Evolutionary conservation across 2,329 filamentous ascomycete species (phyloP), one percentile per base, ranked within the genome.

Genomic region (Neonectria faginata): DNA sequence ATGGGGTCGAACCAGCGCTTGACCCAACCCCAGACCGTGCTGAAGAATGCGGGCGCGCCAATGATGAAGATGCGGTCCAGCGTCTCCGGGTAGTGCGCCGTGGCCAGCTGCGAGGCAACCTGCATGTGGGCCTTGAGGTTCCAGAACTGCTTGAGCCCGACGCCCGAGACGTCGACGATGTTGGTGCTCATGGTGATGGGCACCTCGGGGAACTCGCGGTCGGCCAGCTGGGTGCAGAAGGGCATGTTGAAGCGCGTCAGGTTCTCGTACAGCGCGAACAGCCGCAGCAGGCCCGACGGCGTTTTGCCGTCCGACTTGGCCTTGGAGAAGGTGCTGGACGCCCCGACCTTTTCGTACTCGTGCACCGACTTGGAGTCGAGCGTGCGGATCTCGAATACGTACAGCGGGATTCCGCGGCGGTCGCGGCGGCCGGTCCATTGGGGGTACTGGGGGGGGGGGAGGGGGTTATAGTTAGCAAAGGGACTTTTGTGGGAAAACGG

Each of bases 1-100:
- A 94, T 93, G 7, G 94, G 94, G 81, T 94, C 92, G 75, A 97
- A 97, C 94, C 94, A 97, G 75, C 92, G 91, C 85, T 97, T 97
- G 80, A 97, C 87, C 93, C 94, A 97, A 70, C 92, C 89, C 94
- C 94, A 95, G 65, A 97, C 92, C 3, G 93, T 97, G 54, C 92
- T 91, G 83, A 97, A 97, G 85, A 97, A 97, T 50, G 87, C 82
- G 8, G 95, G 95, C 0, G 95, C 95, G 66, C 94, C 94, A 68
- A 97, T 93, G 74, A 98, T 91, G 67, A 84, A 84, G 72, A 84
- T 84, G 41, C 81, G 73, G 64, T 80, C 95, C 54, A 97, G 82
- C 0, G 94, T 98, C 81, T 98, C 95, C 0, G 95, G 95, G 77
- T 97, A 98, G 80, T 97, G 92, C 5, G 94, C 93, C 3, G 94